A percentile compares a stretch with the other conserved stretches of the same genome.
Conservation (phyloP, 192 early-diverging fungal species). For the Mortierella claussenii region DNA sequence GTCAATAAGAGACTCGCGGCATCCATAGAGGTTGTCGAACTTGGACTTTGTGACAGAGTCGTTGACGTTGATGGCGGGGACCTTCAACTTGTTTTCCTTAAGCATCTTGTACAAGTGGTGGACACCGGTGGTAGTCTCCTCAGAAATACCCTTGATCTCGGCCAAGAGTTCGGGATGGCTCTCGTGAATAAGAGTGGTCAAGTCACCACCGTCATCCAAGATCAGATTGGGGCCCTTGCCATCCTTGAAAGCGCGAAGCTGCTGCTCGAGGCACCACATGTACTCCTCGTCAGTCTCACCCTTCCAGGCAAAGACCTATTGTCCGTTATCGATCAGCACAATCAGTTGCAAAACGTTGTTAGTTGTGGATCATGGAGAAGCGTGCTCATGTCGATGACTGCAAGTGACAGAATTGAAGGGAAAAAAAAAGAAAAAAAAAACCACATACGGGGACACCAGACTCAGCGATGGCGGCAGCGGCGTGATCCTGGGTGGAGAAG, state of each 20-base stretch:
- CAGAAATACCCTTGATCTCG: conserved; percentile 94
- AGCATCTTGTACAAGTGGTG: conserved; percentile 99
- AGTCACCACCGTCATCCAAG: conserved; percentile 98
- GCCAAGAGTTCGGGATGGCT: conserved; percentile 91
- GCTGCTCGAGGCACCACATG: conserved; percentile 98
- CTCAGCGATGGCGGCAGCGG: conserved; percentile 97
- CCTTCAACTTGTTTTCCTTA: conserved; percentile 95
- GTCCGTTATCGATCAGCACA: conserved; percentile 70
- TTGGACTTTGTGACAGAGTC: conserved; percentile 99
- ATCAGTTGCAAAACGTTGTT: not conserved
- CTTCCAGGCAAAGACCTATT: conserved; percentile 95
- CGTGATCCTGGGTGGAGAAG: conserved; percentile 99
- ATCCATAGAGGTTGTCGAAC: conserved; percentile 99
- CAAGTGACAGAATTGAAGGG: conserved; percentile 79
- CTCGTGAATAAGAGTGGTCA: conserved; percentile 96
- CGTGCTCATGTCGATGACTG: no score
- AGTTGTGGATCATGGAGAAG: conserved; percentile 67
- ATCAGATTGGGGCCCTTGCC: conserved; percentile 97
- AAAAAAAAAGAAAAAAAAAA: conserved; percentile 63
- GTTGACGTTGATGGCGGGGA: conserved; percentile 99
- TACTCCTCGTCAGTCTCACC: conserved; percentile 99
- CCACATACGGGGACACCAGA: conserved; percentile 89
- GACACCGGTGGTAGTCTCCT: conserved; percentile 99
- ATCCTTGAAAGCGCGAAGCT: conserved; percentile 91
- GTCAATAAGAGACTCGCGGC: conserved; percentile 99